These are phyloP conservation scores for Marchantia polymorpha DNA, from an alignment of 225 moss, liverwort and hornwort species.

Conservation along the genomic window DNA sequence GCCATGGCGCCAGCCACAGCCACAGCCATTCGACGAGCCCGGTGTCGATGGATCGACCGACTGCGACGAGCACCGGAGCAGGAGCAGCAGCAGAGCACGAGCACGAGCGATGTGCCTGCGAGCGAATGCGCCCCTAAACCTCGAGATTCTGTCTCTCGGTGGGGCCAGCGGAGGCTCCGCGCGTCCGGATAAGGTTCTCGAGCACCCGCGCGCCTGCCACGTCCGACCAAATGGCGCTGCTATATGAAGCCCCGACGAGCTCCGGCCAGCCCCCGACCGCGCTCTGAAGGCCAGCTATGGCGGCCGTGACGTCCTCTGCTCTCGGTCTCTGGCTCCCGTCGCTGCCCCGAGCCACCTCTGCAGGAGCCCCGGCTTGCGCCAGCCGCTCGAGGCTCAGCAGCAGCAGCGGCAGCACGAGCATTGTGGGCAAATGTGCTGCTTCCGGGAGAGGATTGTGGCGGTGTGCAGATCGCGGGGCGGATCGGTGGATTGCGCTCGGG, in stretches of 20 bases:
- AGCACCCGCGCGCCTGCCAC: constrained; percentile 11
- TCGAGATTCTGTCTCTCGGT: not conserved
- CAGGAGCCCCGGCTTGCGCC: no score
- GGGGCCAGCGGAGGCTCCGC: not conserved
- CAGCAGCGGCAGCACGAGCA: not conserved
- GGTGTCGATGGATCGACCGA: not conserved
- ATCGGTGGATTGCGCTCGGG: not conserved
- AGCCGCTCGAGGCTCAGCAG: not conserved
- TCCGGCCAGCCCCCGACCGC: not conserved
- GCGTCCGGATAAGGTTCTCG: constrained; percentile 1
- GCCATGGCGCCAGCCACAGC: constrained; percentile 24
- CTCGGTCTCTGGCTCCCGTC: not conserved
- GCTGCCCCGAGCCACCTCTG: no score
- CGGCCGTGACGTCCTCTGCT: not conserved
- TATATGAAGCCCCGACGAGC: not conserved
- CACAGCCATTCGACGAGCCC: constrained; percentile 11
- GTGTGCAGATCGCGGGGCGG: not conserved
- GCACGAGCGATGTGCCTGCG: no score
- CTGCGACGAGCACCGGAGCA: not conserved
- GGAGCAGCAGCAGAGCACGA: no score
- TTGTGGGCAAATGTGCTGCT: not conserved
- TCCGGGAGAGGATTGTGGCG: not conserved
- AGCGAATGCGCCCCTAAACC: no score
- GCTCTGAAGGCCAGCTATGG: not conserved
- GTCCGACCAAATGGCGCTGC: constrained; percentile 11